These are phyloP conservation scores for Fonsecaea pedrosoi DNA, from an alignment of 2,329 filamentous ascomycete genomes.

Conservation along the genomic window DNA sequence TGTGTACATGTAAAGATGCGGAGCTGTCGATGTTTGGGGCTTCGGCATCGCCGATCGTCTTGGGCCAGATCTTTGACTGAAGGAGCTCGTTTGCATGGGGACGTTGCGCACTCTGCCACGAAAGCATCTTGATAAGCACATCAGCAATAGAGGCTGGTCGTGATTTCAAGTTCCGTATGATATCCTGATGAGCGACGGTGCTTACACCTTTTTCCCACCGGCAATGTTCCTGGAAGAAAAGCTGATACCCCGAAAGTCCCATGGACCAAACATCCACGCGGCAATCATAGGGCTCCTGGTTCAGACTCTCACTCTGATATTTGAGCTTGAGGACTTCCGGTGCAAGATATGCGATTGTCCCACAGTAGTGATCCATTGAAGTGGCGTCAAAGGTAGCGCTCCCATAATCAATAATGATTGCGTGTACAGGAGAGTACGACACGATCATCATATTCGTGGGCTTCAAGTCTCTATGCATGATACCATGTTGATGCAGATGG, in stretches of 20 bases:
- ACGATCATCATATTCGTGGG: slow-evolving; percentile 90
- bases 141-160: slow-evolving; percentile 14
- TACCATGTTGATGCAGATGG: slow-evolving; percentile 83
- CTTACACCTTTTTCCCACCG: slow-evolving; percentile 25
- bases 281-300: slow-evolving; percentile 15
- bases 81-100: slow-evolving; percentile 52
- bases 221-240: slow-evolving; percentile 23
- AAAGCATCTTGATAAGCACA: slow-evolving; percentile 17
- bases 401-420: slow-evolving; percentile 94
- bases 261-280: slow-evolving; percentile 23
- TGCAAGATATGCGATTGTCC: slow-evolving; percentile 91
- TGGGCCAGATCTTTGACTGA: slow-evolving; percentile 10
- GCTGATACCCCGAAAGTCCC: slow-evolving; percentile 24
- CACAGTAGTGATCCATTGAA: slow-evolving; percentile 46
- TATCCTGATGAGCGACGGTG: slow-evolving; percentile 11
- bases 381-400: slow-evolving; percentile 71
- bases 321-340: slow-evolving; percentile 64
- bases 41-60: background rate
- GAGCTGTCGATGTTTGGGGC: background rate
- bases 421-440: slow-evolving; percentile 78
- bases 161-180: slow-evolving; percentile 19
- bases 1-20: background rate
- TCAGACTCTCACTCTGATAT: slow-evolving; percentile 6
- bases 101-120: slow-evolving; percentile 13
- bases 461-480: slow-evolving; percentile 90